A percentile compares a stretch with the other conserved stretches of the same genome.
These are phyloP conservation scores for Thalassiosira ordinaria DNA, from an alignment of 352 stramenopile species.

Conservation along the genomic window DNA sequence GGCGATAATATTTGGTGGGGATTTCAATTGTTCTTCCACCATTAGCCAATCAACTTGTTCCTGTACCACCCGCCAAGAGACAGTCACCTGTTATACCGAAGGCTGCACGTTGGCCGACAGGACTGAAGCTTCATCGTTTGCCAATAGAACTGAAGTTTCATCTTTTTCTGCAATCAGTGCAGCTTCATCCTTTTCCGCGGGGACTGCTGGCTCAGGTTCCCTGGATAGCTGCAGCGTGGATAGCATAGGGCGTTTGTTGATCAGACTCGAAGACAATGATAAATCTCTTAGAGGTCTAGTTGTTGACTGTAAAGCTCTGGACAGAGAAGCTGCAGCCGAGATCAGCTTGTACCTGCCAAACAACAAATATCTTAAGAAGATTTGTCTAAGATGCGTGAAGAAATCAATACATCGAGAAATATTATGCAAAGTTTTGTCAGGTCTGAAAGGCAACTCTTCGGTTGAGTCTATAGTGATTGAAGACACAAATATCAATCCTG, in stretches of 20 bases:
- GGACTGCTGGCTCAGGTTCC: not conserved
- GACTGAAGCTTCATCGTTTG: not conserved
- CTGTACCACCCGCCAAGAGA: not conserved
- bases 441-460: slow-evolving; percentile 17
- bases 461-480: slow-evolving; percentile 12
- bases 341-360: slow-evolving; percentile 1
- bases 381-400: slow-evolving; percentile 10
- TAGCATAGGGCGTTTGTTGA: slow-evolving; percentile 16
- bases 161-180: too few relatives aligned
- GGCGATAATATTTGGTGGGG: too few relatives aligned
- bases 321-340: slow-evolving; percentile 5
- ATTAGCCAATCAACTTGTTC: not conserved
- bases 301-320: slow-evolving; percentile 10
- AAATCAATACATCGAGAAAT: not conserved
- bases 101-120: not conserved
- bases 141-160: too few relatives aligned
- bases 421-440: slow-evolving; percentile 5
- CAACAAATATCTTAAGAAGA: slow-evolving; percentile 10
- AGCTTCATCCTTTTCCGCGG: not conserved
- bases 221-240: slow-evolving; percentile 14
- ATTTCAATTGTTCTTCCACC: not conserved
- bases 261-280: slow-evolving; percentile 19
- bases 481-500: slow-evolving; percentile 2
- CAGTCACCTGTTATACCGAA: not conserved
- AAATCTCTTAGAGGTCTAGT: not conserved